These are phyloP conservation scores for Botrytis deweyae DNA, from an alignment of 2,329 filamentous ascomycete genomes.

Conservation along the genomic window DNA sequence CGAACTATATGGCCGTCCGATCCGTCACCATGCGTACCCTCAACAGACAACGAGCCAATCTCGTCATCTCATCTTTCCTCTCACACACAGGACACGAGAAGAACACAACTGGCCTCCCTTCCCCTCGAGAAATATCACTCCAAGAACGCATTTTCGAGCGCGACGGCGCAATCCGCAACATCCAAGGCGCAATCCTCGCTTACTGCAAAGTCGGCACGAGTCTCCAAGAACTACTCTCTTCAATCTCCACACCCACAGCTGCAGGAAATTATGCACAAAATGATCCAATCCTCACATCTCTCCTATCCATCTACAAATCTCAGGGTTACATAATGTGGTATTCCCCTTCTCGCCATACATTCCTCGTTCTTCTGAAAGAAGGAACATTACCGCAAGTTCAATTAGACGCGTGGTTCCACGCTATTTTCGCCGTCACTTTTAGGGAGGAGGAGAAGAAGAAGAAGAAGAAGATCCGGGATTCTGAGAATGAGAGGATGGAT, in stretches of 20 bases:
- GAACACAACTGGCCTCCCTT: conserved; percentile 46
- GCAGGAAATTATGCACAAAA: conserved; percentile 31
- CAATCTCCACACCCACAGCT: conserved; percentile 20
- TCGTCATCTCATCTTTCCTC: conserved; percentile 66
- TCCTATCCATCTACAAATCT: conserved; percentile 51
- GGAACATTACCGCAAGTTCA: conserved; percentile 50
- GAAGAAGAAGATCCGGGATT: not conserved
- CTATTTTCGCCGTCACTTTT: conserved; percentile 31
- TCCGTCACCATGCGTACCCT: conserved; percentile 80
- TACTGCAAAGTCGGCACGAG: conserved; percentile 54
- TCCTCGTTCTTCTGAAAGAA: conserved; percentile 63
- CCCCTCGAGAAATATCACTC: conserved; percentile 62
- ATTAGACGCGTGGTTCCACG: conserved; percentile 63
- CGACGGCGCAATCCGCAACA: conserved; percentile 51
- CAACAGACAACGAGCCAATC: conserved; percentile 81
- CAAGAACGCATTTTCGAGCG: conserved; percentile 35
- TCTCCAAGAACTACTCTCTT: conserved; percentile 38
- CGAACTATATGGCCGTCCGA: conserved; percentile 83
- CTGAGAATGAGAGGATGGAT: accelerated
- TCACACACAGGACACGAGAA: not conserved
- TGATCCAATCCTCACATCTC: conserved; percentile 19
- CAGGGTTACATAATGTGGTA: conserved; percentile 64
- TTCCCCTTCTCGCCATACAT: conserved; percentile 45
- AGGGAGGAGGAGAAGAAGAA: not conserved
- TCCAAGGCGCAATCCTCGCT: conserved; percentile 48